Evolutionary conservation across 768 basidiomycete species (phyloP).

Genomic region (Leccinum olivaceopallidum): DNA sequence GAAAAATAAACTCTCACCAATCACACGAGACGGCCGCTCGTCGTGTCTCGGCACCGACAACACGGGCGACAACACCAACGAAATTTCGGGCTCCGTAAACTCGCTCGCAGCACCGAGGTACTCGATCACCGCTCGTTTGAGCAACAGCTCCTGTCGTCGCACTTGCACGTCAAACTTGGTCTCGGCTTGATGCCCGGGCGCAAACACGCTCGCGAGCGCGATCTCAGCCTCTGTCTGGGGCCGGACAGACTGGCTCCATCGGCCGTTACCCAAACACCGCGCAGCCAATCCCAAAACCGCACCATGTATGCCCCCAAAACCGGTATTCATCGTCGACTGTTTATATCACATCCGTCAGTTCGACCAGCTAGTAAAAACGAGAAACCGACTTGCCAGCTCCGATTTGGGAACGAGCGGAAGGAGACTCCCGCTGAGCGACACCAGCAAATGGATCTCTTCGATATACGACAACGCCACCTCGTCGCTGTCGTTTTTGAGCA

Average conservation of each 20-base stretch:
- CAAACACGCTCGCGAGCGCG: conserved; percentile 50
- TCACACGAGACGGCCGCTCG: conserved; percentile 56
- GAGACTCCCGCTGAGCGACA: conserved; percentile 68
- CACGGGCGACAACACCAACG: conserved; percentile 68
- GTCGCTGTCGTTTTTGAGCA: conserved; percentile 74
- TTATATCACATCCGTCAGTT: conserved; percentile 1
- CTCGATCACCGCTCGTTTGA: conserved; percentile 61
- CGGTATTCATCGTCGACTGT: conserved; percentile 59
- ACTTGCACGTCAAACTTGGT: conserved; percentile 63
- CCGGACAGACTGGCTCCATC: conserved; percentile 55
- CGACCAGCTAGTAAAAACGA: background rate
- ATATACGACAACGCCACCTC: conserved; percentile 63
- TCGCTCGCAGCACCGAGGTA: conserved; percentile 75
- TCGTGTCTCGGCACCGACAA: conserved; percentile 57
- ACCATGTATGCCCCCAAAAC: conserved; percentile 84
- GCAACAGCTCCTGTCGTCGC: conserved; percentile 51
- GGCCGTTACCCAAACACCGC: conserved; percentile 59
- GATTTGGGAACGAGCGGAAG: conserved; percentile 71
- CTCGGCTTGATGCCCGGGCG: conserved; percentile 53
- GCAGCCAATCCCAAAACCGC: conserved; percentile 77
- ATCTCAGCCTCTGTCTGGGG: conserved; percentile 71
- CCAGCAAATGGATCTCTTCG: conserved; percentile 78
- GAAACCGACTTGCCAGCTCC: conserved; percentile 62
- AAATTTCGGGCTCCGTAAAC: conserved; percentile 78
- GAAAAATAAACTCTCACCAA: conserved; percentile 43